Percentiles rank a stretch among this genome's conserved stretches.
phyloP scores from a whole-genome alignment of 2,329 filamentous ascomycete genomes.

The Calonectria henricotiae region DNA sequence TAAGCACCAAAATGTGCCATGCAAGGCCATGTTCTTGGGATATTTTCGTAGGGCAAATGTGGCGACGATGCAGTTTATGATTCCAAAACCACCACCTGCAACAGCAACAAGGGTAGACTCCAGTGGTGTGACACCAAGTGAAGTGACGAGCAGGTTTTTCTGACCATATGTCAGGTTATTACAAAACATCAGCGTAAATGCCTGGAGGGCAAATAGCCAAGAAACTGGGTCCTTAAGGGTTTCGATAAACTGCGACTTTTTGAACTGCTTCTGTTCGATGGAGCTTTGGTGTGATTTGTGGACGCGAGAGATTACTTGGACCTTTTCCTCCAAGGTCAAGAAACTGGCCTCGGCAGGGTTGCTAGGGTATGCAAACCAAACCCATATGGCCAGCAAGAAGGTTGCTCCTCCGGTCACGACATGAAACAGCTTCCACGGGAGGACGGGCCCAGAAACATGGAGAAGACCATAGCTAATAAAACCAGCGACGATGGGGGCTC shows the following conservation, averaged over 20 bases:
- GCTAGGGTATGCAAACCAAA: slow-evolving; percentile 58
- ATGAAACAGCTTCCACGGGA: slow-evolving; percentile 61
- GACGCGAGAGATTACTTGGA: slow-evolving; percentile 56
- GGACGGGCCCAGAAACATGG: slow-evolving; percentile 54
- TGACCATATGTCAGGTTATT: slow-evolving; percentile 61
- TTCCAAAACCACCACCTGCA: slow-evolving; percentile 58
- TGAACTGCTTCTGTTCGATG: slow-evolving; percentile 59
- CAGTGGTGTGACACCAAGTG: slow-evolving; percentile 57
- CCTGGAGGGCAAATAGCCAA: slow-evolving; percentile 54
- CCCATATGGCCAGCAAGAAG: slow-evolving; percentile 53
- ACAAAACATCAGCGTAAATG: slow-evolving; percentile 56
- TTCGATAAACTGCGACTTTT: slow-evolving; percentile 53
- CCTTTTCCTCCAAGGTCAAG: slow-evolving; percentile 59
- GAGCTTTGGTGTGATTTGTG: slow-evolving; percentile 54
- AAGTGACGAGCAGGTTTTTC: slow-evolving; percentile 58
- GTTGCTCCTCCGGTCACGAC: slow-evolving; percentile 59
- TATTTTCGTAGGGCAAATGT: slow-evolving; percentile 53
- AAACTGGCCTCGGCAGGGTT: slow-evolving; percentile 58
- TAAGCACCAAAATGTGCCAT: slow-evolving; percentile 52
- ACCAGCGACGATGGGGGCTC: slow-evolving; percentile 58
- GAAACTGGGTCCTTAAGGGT: slow-evolving; percentile 54
- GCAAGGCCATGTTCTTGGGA: slow-evolving; percentile 55
- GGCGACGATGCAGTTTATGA: slow-evolving; percentile 55
- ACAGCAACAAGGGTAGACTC: slow-evolving; percentile 61
- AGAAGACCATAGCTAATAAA: slow-evolving; percentile 62